phyloP scores from a whole-genome alignment of 768 basidiomycete species.

The Pulveroboletus frians region DNA sequence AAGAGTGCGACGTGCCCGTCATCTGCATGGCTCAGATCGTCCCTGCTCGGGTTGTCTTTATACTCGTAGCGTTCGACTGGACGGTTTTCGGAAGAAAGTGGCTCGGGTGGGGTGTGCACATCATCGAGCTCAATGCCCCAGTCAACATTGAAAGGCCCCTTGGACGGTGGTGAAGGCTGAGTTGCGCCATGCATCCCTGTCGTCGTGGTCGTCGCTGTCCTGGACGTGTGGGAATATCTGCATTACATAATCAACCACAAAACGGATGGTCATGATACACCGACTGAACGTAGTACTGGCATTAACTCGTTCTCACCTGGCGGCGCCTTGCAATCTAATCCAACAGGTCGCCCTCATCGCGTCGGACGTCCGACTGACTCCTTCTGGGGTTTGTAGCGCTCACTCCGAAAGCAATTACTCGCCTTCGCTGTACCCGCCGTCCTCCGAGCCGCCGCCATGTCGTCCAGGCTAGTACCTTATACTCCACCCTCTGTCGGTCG shows the following conservation, averaged over 20 bases:
- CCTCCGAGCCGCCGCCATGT: slow-evolving; percentile 42
- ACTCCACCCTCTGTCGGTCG: slow-evolving; percentile 44
- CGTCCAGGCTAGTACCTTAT: slow-evolving; percentile 54
- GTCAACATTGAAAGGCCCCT: background rate
- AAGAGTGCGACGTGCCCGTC: slow-evolving; percentile 46
- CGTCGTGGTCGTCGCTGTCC: slow-evolving; percentile 5
- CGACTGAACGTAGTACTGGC: slow-evolving; percentile 22
- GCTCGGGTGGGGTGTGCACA: slow-evolving; percentile 26
- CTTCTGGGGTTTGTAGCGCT: slow-evolving; percentile 7
- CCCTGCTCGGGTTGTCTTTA: slow-evolving; percentile 26
- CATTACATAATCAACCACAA: slow-evolving; percentile 27
- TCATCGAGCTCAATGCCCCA: slow-evolving; percentile 32
- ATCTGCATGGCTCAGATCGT: slow-evolving; percentile 16
- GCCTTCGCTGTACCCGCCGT: slow-evolving; percentile 9
- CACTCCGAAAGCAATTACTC: slow-evolving; percentile 8
- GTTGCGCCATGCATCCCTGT: slow-evolving; percentile 7
- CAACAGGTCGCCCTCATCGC: slow-evolving; percentile 12
- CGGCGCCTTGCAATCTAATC: slow-evolving; percentile 15
- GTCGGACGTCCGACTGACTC: slow-evolving; percentile 12
- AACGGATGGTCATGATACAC: slow-evolving; percentile 29
- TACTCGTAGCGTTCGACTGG: slow-evolving; percentile 19
- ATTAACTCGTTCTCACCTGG: slow-evolving; percentile 22
- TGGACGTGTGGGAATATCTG: slow-evolving; percentile 18
- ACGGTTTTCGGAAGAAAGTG: slow-evolving; percentile 17
- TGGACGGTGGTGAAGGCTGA: background rate